phyloP scores from a whole-genome alignment of 768 basidiomycete genomes.

The Trametes elegans region DNA sequence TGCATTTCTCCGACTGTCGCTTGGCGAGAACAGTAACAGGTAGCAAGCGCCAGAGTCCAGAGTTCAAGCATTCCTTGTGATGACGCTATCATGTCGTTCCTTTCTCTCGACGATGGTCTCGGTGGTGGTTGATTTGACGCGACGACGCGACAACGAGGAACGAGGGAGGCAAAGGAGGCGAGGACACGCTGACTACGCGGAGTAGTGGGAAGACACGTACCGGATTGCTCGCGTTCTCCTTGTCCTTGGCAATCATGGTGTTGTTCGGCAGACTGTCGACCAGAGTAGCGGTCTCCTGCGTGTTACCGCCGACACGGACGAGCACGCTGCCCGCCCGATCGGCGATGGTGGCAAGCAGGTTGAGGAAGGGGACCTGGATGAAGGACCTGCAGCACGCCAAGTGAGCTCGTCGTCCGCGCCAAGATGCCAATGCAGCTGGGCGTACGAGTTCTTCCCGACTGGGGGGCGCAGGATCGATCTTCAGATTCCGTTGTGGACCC shows the following conservation, averaged over 20 bases:
- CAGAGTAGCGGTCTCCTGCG: constrained; percentile 47
- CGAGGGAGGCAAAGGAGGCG: background rate
- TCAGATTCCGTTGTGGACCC: constrained; percentile 6
- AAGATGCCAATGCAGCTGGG: constrained; percentile 28
- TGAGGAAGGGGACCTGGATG: constrained; percentile 48
- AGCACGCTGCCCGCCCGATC: constrained; percentile 42
- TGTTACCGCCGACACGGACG: constrained; percentile 47
- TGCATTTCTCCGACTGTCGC: background rate
- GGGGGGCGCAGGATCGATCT: background rate
- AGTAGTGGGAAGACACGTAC: constrained; percentile 1
- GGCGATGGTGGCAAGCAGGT: constrained; percentile 46
- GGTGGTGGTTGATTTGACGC: background rate
- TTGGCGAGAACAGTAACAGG: too few species aligned
- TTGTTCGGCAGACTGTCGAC: constrained; percentile 49
- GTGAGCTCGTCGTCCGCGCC: constrained; percentile 30
- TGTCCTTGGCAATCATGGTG: constrained; percentile 51
- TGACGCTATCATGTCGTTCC: too few species aligned
- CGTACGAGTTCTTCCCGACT: constrained; percentile 56
- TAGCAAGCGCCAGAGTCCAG: too few species aligned
- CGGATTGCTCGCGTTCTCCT: constrained; percentile 35
- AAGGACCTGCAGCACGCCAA: constrained; percentile 37
- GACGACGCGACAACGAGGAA: background rate
- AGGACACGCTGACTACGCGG: too few species aligned
- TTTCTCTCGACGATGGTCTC: too few species aligned
- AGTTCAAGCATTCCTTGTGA: too few species aligned